Base-by-base conservation (phyloP, 1,284 basidiomycete genomes). In the Pseudozyma hubeiensis region DNA sequence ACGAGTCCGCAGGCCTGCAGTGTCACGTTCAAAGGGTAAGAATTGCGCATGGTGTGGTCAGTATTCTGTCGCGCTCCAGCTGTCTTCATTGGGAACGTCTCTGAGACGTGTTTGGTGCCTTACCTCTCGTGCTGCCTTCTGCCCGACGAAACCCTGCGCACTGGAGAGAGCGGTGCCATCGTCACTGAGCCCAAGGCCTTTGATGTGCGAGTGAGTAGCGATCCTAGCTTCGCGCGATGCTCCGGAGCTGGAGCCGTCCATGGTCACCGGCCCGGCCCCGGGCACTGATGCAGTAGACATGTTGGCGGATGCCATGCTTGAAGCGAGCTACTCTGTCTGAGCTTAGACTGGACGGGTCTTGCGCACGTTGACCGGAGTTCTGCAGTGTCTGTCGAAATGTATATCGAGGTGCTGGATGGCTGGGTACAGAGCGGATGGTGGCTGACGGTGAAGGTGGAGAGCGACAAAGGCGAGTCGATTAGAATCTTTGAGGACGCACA, bases 161-260 rank as follows among this genome's bases (percentile, higher is more conserved):
- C 87, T 85, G 16, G 75, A 64, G 40, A 88, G 87, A 0, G 94
- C 95, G 56, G 88, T 88, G 1, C 96, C 96, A 74, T 97, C 93
- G 54, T 92, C 86, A 40, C 89, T 91, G 53, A 99, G 87, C 7
- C 97, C 96, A 19, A 99, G 91, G 10, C 95, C 96, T 86, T 96
- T 97, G 86, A 96, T 96, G 84, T 96, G 94, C 0, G 93, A 95
- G 83, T 96, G 94, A 4, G 92, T 91, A 1, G 93, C 93, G 54
- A 96, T 93, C 43, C 93, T 75, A 3, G 81, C 74, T 50, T 81
- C 79, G 13, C 80, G 75, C 2, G 77, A 75, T 10, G 66, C 63
- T 7, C 59, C 48, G 3, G 69, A 67, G 16, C 55, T 56, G 2
- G 69, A 46, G 19, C 60, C 57, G 17, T 72, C 64, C 59, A 72